Evolutionary conservation across 208 protist species (phyloP).

Genomic region (Leishmania tropica): DNA sequence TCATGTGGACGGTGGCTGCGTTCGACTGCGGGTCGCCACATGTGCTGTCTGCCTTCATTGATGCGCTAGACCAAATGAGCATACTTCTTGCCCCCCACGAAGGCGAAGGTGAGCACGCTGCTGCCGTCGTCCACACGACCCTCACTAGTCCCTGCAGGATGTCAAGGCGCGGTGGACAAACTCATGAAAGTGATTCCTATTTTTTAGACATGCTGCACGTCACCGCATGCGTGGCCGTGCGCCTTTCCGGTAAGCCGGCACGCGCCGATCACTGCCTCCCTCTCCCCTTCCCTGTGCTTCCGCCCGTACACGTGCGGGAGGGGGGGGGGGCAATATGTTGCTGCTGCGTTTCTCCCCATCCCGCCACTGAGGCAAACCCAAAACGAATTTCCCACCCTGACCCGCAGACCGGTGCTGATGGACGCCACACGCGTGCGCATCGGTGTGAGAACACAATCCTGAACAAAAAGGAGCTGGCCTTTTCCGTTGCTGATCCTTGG

Average conservation of each 20-base stretch:
- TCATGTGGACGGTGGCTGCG: constrained; percentile 18
- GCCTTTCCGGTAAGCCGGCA: not conserved
- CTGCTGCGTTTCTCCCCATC: not conserved
- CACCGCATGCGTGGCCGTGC: not conserved
- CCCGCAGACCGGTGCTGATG: not conserved
- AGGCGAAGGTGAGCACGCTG: constrained; percentile 26
- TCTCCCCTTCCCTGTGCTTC: too few species aligned
- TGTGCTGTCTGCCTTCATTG: constrained; percentile 5
- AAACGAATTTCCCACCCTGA: not conserved
- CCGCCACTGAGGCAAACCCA: not conserved
- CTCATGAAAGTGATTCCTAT: constrained; percentile 25
- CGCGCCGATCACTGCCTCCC: too few species aligned
- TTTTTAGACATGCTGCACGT: constrained; percentile 2
- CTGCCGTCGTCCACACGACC: constrained; percentile 20
- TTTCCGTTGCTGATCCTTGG: not conserved
- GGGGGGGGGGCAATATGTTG: not conserved
- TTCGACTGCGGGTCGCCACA: constrained; percentile 28
- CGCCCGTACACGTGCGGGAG: not conserved
- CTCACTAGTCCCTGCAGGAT: constrained; percentile 18
- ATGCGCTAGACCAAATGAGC: constrained; percentile 24
- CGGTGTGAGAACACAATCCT: not conserved
- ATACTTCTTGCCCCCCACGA: constrained; percentile 15
- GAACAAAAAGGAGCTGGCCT: not conserved
- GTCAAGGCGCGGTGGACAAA: constrained; percentile 31
- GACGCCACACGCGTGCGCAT: not conserved